phyloP scores from a whole-genome alignment of 768 basidiomycete genomes.

The Mrakia gelida region DNA sequence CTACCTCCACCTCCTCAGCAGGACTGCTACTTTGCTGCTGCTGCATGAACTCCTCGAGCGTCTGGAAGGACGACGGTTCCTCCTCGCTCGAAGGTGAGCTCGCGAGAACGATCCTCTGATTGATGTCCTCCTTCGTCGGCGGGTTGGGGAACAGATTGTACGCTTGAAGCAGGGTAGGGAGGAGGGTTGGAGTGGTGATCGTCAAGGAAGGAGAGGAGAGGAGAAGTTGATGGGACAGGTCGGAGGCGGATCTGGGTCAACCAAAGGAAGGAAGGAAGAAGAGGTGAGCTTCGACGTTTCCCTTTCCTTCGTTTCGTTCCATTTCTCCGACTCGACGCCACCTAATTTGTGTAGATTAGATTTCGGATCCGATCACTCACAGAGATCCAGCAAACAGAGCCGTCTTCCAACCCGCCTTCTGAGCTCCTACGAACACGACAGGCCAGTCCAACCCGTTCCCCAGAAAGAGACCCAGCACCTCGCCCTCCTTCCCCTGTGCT shows the following conservation, averaged over 20 bases:
- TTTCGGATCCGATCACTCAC: background rate
- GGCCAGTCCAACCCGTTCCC: slow-evolving; percentile 29
- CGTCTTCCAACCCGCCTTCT: slow-evolving; percentile 18
- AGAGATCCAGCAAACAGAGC: slow-evolving; percentile 17
- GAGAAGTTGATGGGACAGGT: slow-evolving; percentile 25
- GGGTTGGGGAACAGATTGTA: background rate
- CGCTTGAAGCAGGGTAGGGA: slow-evolving; percentile 18
- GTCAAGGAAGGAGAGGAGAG: slow-evolving; percentile 15
- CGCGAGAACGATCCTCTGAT: background rate
- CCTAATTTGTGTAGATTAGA: background rate
- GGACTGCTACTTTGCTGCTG: too few relatives aligned
- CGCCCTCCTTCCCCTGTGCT: background rate
- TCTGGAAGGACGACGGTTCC: background rate
- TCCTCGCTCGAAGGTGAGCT: background rate
- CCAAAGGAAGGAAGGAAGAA: background rate
- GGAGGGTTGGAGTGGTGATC: slow-evolving; percentile 19
- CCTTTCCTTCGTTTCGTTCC: background rate
- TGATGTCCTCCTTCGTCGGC: background rate
- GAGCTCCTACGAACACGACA: slow-evolving; percentile 15
- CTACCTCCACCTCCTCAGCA: slow-evolving; percentile 16
- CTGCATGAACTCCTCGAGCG: background rate
- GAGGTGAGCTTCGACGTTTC: background rate
- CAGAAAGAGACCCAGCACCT: slow-evolving; percentile 17
- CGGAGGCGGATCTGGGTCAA: slow-evolving; percentile 11
- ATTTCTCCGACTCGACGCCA: background rate